These are phyloP conservation scores for Thalassiosira hispida DNA, from an alignment of 352 stramenopile species.

Conservation along the genomic window DNA sequence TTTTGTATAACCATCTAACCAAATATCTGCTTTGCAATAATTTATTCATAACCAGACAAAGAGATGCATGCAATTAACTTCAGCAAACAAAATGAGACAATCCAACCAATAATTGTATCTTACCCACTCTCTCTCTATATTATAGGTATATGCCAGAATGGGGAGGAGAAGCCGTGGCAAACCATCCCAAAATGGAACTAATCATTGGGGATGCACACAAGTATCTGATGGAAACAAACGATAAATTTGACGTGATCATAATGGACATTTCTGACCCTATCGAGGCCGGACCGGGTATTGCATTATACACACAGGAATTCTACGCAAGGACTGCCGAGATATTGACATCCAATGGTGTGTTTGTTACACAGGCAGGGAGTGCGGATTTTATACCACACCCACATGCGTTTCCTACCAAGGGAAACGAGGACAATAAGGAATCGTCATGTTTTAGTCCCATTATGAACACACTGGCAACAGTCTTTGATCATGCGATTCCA, in stretches of 20 bases:
- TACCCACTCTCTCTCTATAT: neutral
- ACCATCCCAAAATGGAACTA: constrained; percentile 91
- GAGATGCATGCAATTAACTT: too few relatives aligned
- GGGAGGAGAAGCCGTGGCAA: constrained; percentile 87
- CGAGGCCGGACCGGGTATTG: constrained; percentile 91
- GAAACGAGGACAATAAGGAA: constrained; percentile 62
- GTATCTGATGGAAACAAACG: constrained; percentile 85
- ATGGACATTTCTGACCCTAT: constrained; percentile 95
- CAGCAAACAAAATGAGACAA: neutral
- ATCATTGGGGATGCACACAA: constrained; percentile 91
- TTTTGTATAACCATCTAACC: too few relatives aligned
- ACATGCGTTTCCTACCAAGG: neutral
- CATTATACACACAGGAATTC: constrained; percentile 88
- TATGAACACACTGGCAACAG: constrained; percentile 90
- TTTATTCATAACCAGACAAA: too few relatives aligned
- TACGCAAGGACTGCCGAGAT: constrained; percentile 88
- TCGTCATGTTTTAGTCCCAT: constrained; percentile 93
- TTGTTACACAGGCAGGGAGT: constrained; percentile 93
- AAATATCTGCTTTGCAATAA: too few relatives aligned
- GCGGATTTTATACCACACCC: constrained; percentile 87
- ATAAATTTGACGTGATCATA: constrained; percentile 93
- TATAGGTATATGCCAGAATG: constrained; percentile 90
- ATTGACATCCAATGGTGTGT: constrained; percentile 74
- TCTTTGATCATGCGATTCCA: constrained; percentile 91
- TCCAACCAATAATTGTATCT: neutral